Percentiles rank a stretch among this genome's conserved stretches.
Evolutionary conservation across 2,329 filamentous ascomycete genomes (phyloP).

Genomic region (Colletotrichum caudatum): DNA sequence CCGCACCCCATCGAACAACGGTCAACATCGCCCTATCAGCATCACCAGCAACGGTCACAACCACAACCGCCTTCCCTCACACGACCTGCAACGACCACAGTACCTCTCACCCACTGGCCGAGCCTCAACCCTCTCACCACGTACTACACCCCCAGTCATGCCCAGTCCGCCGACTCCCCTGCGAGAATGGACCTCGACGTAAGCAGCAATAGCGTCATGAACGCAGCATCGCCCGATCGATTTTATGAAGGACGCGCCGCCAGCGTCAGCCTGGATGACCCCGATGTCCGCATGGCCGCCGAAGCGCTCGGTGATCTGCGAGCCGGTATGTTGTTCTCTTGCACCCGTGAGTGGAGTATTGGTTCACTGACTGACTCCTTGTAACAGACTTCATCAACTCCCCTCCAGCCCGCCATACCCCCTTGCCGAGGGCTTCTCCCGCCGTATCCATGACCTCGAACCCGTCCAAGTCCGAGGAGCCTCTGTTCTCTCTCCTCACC

Average conservation of each 20-base stretch:
- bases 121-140: constrained; percentile 62
- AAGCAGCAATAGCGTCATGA: constrained; percentile 55
- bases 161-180: constrained; percentile 58
- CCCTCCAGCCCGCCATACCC: constrained; percentile 61
- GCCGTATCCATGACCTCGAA: constrained; percentile 51
- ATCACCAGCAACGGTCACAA: constrained; percentile 31
- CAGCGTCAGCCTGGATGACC: constrained; percentile 72
- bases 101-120: constrained; percentile 57
- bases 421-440: constrained; percentile 54
- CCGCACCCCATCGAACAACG: constrained; percentile 34
- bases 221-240: constrained; percentile 61
- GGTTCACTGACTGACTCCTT: background rate
- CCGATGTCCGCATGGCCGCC: constrained; percentile 76
- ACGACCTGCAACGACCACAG: constrained; percentile 43
- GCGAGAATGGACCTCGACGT: constrained; percentile 63
- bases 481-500: constrained; percentile 86
- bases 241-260: constrained; percentile 58
- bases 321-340: constrained; percentile 68
- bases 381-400: constrained; percentile 75
- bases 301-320: constrained; percentile 81
- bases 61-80: constrained; percentile 43
- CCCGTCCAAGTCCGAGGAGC: constrained; percentile 67
- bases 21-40: constrained; percentile 28
- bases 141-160: constrained; percentile 61
- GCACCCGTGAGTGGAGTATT: constrained; percentile 30